Conservation (phyloP, 1,284 basidiomycete species). For the Baeospora myosura region DNA sequence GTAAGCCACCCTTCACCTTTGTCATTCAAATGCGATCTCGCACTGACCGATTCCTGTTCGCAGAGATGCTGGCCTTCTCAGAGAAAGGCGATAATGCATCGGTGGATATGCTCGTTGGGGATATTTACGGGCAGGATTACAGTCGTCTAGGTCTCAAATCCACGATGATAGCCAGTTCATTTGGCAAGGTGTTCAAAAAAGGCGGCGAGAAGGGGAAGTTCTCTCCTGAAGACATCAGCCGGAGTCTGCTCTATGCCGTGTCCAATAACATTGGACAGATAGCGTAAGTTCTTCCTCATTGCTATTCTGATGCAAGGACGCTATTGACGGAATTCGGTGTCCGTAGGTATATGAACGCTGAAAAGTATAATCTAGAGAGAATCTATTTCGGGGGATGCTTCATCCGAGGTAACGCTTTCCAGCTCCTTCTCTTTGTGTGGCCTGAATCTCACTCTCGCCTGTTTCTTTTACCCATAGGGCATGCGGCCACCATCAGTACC, state of each 20-base stretch:
- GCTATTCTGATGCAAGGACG: conserved; percentile 11
- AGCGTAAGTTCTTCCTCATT: conserved; percentile 61
- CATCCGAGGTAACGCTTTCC: conserved; percentile 77
- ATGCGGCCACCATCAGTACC: conserved; percentile 95
- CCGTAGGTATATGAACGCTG: conserved; percentile 95
- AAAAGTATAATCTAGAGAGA: conserved; percentile 94
- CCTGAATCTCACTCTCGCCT: neutral
- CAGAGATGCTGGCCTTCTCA: conserved; percentile 94
- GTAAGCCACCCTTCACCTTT: conserved; percentile 39
- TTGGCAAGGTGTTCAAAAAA: conserved; percentile 98
- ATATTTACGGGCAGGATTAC: conserved; percentile 97
- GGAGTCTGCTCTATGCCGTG: conserved; percentile 89
- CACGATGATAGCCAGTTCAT: conserved; percentile 95
- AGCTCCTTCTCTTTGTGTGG: neutral
- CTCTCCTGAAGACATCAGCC: conserved; percentile 90
- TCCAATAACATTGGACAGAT: conserved; percentile 99
- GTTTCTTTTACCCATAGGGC: conserved; percentile 47
- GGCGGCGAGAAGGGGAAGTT: conserved; percentile 72
- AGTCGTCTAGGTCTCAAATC: conserved; percentile 92
- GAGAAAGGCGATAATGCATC: conserved; percentile 90
- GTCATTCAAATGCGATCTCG: conserved; percentile 10
- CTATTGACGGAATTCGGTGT: conserved; percentile 5
- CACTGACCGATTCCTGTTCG: conserved; percentile 10
- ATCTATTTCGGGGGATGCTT: conserved; percentile 99
- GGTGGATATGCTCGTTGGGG: conserved; percentile 98